Conservation (phyloP, 495 filamentous ascomycete genomes). For the Tuber umbilicatum region DNA sequence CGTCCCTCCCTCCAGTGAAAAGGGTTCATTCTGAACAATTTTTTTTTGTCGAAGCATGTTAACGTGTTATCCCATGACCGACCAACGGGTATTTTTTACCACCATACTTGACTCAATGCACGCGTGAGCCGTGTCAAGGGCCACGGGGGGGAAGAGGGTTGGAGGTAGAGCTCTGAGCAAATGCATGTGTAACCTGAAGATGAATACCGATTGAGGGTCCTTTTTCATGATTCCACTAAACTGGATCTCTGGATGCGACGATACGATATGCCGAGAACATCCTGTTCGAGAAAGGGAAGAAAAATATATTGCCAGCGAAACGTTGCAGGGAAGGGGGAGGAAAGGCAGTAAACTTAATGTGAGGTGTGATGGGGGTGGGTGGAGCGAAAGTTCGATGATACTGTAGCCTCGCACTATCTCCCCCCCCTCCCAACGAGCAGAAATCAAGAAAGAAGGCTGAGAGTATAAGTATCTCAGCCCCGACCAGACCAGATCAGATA, state of each 20-base stretch:
- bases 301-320: background rate
- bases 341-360: background rate
- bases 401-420: background rate
- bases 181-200: background rate
- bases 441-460: background rate
- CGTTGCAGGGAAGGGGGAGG: constrained; percentile 2
- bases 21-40: background rate
- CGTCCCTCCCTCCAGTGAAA: background rate
- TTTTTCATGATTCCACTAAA: background rate
- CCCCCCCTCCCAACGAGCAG: background rate
- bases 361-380: background rate
- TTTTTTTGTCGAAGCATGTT: background rate
- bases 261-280: background rate
- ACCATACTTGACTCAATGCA: background rate
- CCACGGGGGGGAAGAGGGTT: constrained; percentile 1
- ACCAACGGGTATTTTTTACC: constrained; percentile 1
- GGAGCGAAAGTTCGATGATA: background rate
- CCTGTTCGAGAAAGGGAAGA: background rate
- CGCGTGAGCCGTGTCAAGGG: background rate
- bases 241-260: background rate
- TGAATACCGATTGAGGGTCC: background rate
- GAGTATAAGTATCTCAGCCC: background rate
- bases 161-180: background rate
- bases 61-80: background rate
- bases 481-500: background rate